Conservation (phyloP, 2,329 filamentous ascomycete species). For the Fusarium sp. region DNA sequence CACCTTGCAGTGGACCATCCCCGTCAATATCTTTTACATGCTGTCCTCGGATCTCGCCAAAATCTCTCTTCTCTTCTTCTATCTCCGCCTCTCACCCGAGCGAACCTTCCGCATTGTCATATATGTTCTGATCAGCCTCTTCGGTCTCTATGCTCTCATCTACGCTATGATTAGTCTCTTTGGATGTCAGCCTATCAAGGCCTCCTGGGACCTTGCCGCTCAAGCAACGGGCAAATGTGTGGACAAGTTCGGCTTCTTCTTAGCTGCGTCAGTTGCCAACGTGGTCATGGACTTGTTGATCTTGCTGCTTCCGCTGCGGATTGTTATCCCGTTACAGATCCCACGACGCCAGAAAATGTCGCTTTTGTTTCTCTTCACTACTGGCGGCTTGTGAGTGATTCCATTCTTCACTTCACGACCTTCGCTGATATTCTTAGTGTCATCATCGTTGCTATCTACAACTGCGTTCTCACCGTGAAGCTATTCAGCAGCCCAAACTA, state of each 20-base stretch:
- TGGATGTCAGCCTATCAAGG: slow-evolving; percentile 35
- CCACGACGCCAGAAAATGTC: slow-evolving; percentile 32
- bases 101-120: slow-evolving; percentile 26
- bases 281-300: slow-evolving; percentile 38
- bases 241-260: slow-evolving; percentile 38
- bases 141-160: slow-evolving; percentile 27
- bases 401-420: no score
- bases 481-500: slow-evolving; percentile 32
- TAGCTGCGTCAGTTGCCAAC: slow-evolving; percentile 37
- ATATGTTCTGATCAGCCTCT: slow-evolving; percentile 7
- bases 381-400: slow-evolving; percentile 37
- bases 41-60: slow-evolving; percentile 37
- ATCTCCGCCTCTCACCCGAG: slow-evolving; percentile 34
- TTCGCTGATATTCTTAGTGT: slow-evolving; percentile 8
- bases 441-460: slow-evolving; percentile 38
- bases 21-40: slow-evolving; percentile 41
- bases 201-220: slow-evolving; percentile 34
- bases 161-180: slow-evolving; percentile 38
- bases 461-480: slow-evolving; percentile 34
- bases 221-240: slow-evolving; percentile 34
- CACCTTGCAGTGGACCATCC: slow-evolving; percentile 27
- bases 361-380: slow-evolving; percentile 30
- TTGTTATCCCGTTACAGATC: slow-evolving; percentile 29
- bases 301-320: slow-evolving; percentile 22
- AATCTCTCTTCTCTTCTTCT: slow-evolving; percentile 37